These are phyloP conservation scores for Aspergillus fructus DNA, from an alignment of 2,329 filamentous ascomycete genomes.

Conservation along the genomic window DNA sequence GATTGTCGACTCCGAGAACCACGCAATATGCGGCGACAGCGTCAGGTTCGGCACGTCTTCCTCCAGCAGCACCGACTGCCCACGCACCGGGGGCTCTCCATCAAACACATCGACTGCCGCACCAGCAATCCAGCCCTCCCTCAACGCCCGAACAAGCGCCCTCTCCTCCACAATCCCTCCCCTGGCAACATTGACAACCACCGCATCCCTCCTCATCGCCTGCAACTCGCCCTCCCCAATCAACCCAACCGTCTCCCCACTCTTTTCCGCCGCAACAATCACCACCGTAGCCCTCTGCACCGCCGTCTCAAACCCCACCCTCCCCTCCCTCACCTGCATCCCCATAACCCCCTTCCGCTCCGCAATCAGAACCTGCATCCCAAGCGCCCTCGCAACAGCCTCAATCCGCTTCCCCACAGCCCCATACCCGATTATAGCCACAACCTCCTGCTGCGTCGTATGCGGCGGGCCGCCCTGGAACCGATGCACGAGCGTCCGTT, in stretches of 20 bases:
- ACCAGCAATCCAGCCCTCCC: slow-evolving; percentile 44
- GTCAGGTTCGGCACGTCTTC: slow-evolving; percentile 48
- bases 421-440: slow-evolving; percentile 49
- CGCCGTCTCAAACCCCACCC: slow-evolving; percentile 29
- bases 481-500: slow-evolving; percentile 41
- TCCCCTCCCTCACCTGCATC: slow-evolving; percentile 16
- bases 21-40: slow-evolving; percentile 54
- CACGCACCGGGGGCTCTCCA: slow-evolving; percentile 46
- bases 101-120: slow-evolving; percentile 49
- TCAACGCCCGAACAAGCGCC: slow-evolving; percentile 47
- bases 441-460: slow-evolving; percentile 2
- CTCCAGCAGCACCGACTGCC: slow-evolving; percentile 46
- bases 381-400: slow-evolving; percentile 41
- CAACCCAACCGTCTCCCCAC: slow-evolving; percentile 30
- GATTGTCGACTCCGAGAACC: slow-evolving; percentile 51
- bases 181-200: slow-evolving; percentile 50
- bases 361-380: slow-evolving; percentile 50
- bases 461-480: slow-evolving; percentile 33
- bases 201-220: slow-evolving; percentile 39
- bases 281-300: slow-evolving; percentile 30
- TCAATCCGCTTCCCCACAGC: slow-evolving; percentile 38
- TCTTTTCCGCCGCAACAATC: slow-evolving; percentile 30
- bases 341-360: slow-evolving; percentile 41
- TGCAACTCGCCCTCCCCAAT: slow-evolving; percentile 41
- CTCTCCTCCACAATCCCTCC: slow-evolving; percentile 53